A percentile compares a stretch with the other conserved stretches of the same genome.
phyloP scores from a whole-genome alignment of 345 rosid genomes.

The Garcia nutans region DNA sequence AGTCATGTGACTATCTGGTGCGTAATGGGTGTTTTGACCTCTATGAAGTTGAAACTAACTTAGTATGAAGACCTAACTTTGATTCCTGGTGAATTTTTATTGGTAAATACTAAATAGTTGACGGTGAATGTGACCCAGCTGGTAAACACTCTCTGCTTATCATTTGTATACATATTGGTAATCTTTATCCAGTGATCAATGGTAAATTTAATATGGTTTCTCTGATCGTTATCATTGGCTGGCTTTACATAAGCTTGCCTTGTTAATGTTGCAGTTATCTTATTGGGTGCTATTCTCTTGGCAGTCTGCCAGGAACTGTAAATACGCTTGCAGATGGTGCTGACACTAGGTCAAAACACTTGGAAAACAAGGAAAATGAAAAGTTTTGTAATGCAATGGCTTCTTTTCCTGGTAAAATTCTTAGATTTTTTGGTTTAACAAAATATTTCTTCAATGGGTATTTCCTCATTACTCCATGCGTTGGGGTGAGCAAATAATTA shows the following conservation, averaged over 20 bases:
- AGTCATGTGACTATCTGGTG: no score
- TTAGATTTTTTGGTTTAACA: background rate
- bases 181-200: background rate
- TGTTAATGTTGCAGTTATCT: slow-evolving; percentile 24
- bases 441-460: background rate
- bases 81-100: no score
- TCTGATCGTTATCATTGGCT: background rate
- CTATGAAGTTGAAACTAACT: no score
- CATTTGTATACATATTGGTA: no score
- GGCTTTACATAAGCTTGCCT: slow-evolving; percentile 1
- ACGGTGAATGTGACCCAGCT: no score
- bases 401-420: slow-evolving; percentile 40
- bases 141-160: no score
- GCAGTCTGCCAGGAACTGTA: slow-evolving; percentile 26
- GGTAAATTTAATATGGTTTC: background rate
- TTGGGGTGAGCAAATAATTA: background rate
- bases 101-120: no score
- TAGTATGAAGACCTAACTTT: no score
- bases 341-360: slow-evolving; percentile 24
- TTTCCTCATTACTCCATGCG: background rate
- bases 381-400: slow-evolving; percentile 27
- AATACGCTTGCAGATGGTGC: slow-evolving; percentile 24
- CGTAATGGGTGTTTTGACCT: no score
- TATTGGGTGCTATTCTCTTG: slow-evolving; percentile 21
- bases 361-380: slow-evolving; percentile 29